These are phyloP conservation scores for Trypethelium eluteriae DNA, from an alignment of 495 filamentous ascomycete genomes.

Conservation along the genomic window DNA sequence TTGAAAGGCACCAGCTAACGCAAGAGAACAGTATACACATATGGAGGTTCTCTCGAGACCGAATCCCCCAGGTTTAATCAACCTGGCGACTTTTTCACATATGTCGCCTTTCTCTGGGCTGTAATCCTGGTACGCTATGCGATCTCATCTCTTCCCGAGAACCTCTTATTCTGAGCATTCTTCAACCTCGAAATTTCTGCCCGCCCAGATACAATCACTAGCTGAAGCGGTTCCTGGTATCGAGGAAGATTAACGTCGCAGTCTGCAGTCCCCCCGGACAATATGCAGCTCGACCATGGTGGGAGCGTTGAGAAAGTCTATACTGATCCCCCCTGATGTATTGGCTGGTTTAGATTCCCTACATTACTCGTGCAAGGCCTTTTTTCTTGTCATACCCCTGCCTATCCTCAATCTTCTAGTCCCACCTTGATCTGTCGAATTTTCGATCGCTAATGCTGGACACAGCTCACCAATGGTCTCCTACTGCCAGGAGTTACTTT, in stretches of 20 bases:
- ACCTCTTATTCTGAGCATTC: slow-evolving; percentile 19
- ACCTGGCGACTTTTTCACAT: slow-evolving; percentile 63
- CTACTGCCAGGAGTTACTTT: slow-evolving; percentile 15
- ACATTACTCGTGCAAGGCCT: slow-evolving; percentile 46
- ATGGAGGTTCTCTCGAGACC: slow-evolving; percentile 55
- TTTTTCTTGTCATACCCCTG: not conserved
- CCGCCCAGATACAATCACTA: slow-evolving; percentile 68
- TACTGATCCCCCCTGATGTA: slow-evolving; percentile 52
- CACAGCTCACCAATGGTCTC: slow-evolving; percentile 20
- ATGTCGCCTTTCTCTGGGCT: slow-evolving; percentile 53
- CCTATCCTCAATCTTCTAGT: not conserved
- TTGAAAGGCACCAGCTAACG: not conserved
- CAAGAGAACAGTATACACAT: slow-evolving; percentile 48
- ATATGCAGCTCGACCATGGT: slow-evolving; percentile 77
- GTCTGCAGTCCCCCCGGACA: slow-evolving; percentile 58
- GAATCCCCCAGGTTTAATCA: slow-evolving; percentile 51
- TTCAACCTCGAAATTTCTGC: slow-evolving; percentile 81
- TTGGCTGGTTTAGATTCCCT: slow-evolving; percentile 78
- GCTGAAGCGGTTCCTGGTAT: slow-evolving; percentile 96
- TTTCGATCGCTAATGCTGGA: slow-evolving; percentile 14
- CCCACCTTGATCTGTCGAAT: slow-evolving; percentile 22
- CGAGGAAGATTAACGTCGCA: slow-evolving; percentile 90
- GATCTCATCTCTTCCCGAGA: slow-evolving; percentile 18
- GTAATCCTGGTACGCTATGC: slow-evolving; percentile 54
- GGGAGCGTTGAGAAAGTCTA: slow-evolving; percentile 83